Percentiles rank a stretch among this genome's conserved stretches.
Evolutionary conservation across 148 eudicot species (phyloP).

Genomic region (Rhododendron ovatum): DNA sequence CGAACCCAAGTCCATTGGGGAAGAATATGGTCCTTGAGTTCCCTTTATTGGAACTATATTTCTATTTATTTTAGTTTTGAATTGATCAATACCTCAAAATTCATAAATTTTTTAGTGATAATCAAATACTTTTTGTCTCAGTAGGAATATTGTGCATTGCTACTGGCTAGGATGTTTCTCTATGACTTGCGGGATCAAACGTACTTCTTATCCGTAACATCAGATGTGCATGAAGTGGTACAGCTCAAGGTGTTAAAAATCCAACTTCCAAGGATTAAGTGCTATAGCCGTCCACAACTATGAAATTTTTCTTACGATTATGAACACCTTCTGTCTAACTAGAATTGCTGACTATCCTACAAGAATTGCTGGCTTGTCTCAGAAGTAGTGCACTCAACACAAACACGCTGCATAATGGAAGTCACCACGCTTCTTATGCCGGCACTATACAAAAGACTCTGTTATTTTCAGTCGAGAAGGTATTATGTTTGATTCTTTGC

Average conservation of each 20-base stretch:
- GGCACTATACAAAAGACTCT: not conserved
- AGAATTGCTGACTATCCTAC: not conserved
- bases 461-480: not conserved
- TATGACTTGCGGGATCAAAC: not conserved
- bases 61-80: too few relatives aligned
- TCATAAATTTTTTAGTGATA: not conserved
- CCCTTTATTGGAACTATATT: too few relatives aligned
- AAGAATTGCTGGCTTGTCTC: not conserved
- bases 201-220: not conserved
- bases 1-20: not conserved
- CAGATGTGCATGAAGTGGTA: not conserved
- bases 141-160: too few relatives aligned
- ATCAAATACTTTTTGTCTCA: not conserved
- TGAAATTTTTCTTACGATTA: not conserved
- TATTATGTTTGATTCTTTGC: not conserved
- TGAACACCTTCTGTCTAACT: not conserved
- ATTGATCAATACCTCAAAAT: not conserved
- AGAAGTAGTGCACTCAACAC: not conserved
- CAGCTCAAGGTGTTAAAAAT: not conserved
- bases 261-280: too few relatives aligned
- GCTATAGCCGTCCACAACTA: too few relatives aligned
- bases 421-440: not conserved
- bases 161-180: not conserved
- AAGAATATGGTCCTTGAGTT: too few relatives aligned
- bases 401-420: not conserved